Conservation (phyloP, 768 basidiomycete species). For the Pleurotus cornucopiae region DNA sequence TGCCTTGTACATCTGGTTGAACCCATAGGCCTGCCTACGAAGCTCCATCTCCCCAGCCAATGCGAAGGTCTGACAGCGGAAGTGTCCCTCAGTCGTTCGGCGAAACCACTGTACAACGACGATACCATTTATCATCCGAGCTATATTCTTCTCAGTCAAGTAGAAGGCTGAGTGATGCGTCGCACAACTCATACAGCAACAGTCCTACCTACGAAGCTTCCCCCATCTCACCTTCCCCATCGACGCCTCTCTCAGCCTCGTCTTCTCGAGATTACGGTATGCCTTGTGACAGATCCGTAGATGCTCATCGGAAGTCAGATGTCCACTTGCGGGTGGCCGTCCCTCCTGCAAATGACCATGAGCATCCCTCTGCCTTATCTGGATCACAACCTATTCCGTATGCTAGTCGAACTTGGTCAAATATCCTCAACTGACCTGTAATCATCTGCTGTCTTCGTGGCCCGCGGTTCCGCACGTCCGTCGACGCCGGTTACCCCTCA, state of each 20-base stretch:
- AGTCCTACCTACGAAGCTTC: background rate
- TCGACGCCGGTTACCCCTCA: background rate
- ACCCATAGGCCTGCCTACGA: conserved; percentile 1
- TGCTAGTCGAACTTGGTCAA: conserved; percentile 4
- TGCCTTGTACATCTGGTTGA: conserved; percentile 11
- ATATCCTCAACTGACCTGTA: background rate
- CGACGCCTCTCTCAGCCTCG: conserved; percentile 1
- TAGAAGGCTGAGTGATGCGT: background rate
- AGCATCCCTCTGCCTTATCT: background rate
- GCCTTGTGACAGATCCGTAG: too few species aligned
- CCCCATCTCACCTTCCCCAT: conserved; percentile 4
- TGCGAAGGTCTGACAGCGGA: background rate
- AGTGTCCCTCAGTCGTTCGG: background rate
- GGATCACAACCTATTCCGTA: background rate
- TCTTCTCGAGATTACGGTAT: background rate
- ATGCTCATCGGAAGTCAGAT: background rate
- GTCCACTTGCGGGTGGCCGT: background rate
- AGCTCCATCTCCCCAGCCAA: background rate
- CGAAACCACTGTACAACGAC: too few species aligned
- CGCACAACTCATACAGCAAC: background rate
- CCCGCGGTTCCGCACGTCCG: too few species aligned
- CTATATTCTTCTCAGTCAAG: background rate
- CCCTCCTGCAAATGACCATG: background rate
- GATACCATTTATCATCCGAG: too few species aligned
- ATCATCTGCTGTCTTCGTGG: too few species aligned